Evolutionary conservation across 2,329 filamentous ascomycete species (phyloP).

Genomic region (Hymenoscyphus repandus): DNA sequence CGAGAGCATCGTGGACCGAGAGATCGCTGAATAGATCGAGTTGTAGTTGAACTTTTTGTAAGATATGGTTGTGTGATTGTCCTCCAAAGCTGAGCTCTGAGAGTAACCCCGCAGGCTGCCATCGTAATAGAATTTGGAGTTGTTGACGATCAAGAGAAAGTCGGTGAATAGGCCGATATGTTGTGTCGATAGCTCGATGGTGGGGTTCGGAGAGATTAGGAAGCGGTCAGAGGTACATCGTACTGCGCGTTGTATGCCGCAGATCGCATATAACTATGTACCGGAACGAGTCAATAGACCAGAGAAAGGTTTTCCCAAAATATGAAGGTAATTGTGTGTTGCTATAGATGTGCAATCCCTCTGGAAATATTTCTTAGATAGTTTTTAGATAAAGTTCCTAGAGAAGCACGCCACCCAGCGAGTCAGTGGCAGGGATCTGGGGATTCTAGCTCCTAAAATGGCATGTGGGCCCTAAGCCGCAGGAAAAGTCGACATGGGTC

Average conservation of each 20-base stretch:
- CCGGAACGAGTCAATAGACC: not conserved
- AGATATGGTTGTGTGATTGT: constrained; percentile 15
- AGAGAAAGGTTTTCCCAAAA: not conserved
- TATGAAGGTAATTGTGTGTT: too few species aligned
- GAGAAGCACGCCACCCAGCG: too few species aligned
- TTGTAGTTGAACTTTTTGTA: constrained; percentile 8
- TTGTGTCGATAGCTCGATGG: constrained; percentile 7
- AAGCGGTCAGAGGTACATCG: constrained; percentile 7
- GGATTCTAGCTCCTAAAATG: too few species aligned
- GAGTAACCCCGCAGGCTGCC: constrained; percentile 22
- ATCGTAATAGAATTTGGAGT: constrained; percentile 12
- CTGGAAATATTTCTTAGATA: too few species aligned
- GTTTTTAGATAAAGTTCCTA: too few species aligned
- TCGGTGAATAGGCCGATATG: constrained; percentile 11
- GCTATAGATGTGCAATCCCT: too few species aligned
- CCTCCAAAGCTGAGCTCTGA: constrained; percentile 22
- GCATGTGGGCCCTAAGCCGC: too few species aligned
- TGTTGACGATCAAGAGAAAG: constrained; percentile 8
- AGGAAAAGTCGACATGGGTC: too few species aligned
- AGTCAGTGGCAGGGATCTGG: too few species aligned
- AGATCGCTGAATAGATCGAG: constrained; percentile 20
- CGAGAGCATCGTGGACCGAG: constrained; percentile 18
- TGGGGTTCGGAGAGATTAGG: constrained; percentile 20
- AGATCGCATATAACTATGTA: not conserved
- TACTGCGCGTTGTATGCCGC: constrained; percentile 2